Evolutionary conservation across 345 rosid genomes (phyloP).

Genomic region (Acer saccharum): DNA sequence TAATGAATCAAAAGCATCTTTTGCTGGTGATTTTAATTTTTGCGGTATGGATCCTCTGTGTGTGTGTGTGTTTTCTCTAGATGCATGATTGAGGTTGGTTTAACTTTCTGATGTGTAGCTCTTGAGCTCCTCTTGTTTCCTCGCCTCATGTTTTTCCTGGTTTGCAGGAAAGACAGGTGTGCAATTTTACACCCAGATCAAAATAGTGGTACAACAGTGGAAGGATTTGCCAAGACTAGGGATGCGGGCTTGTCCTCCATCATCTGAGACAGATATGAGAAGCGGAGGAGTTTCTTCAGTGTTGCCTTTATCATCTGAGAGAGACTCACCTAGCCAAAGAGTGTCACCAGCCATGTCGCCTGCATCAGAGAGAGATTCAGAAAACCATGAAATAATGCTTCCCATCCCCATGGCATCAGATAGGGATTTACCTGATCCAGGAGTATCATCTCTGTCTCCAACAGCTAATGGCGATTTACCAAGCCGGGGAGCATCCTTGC

Average conservation of each 20-base stretch:
- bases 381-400: conserved; percentile 20
- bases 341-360: conserved; percentile 22
- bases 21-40: conserved; percentile 37
- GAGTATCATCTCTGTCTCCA: conserved; percentile 27
- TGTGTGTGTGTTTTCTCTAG: no score
- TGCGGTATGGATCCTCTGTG: conserved; percentile 30
- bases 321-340: conserved; percentile 27
- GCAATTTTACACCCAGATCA: conserved; percentile 44
- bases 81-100: neutral
- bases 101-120: conserved; percentile 1
- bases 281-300: conserved; percentile 34
- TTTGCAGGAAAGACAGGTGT: conserved; percentile 41
- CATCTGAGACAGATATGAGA: conserved; percentile 29
- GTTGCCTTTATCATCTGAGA: conserved; percentile 32
- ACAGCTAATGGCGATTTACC: conserved; percentile 25
- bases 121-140: neutral
- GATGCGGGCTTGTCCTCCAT: conserved; percentile 26
- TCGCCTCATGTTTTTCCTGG: neutral
- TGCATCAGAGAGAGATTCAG: conserved; percentile 34
- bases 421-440: conserved; percentile 29
- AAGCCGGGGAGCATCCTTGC: conserved; percentile 24
- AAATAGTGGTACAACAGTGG: conserved; percentile 46
- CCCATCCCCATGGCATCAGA: conserved; percentile 4
- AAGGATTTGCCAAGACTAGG: conserved; percentile 32
- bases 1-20: conserved; percentile 31